Conservation (phyloP, 2,329 filamentous ascomycete species). For the Aspergillus thermomutatus region DNA sequence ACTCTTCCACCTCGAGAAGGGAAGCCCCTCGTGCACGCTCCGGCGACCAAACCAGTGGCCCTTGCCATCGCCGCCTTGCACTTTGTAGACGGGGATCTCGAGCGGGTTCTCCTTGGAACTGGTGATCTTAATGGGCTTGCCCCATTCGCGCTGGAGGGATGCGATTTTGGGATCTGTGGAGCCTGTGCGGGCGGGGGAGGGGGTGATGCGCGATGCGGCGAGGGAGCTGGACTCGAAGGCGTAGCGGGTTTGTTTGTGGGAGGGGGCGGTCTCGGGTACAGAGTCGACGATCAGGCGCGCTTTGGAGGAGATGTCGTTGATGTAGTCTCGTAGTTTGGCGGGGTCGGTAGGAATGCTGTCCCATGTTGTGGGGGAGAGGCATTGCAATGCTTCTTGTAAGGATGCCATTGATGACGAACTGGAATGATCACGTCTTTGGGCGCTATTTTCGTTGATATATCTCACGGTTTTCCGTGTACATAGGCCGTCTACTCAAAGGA, state of each 20-base stretch:
- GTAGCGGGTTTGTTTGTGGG: background rate
- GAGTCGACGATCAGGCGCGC: constrained; percentile 73
- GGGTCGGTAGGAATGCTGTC: constrained; percentile 42
- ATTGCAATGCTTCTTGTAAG: constrained; percentile 58
- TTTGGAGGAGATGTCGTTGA: constrained; percentile 60
- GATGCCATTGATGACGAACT: constrained; percentile 45
- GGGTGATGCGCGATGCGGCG: constrained; percentile 51
- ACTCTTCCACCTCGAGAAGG: constrained; percentile 73
- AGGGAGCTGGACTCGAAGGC: constrained; percentile 34
- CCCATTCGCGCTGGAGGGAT: constrained; percentile 75
- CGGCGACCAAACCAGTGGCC: constrained; percentile 87
- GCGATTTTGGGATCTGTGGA: constrained; percentile 53
- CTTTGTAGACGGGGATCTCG: constrained; percentile 74
- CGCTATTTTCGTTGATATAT: background rate
- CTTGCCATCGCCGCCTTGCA: constrained; percentile 72
- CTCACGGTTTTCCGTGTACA: background rate
- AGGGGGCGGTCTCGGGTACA: constrained; percentile 54
- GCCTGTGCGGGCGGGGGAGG: constrained; percentile 49
- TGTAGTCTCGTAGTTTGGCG: constrained; percentile 52
- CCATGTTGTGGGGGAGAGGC: constrained; percentile 57
- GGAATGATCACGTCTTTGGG: constrained; percentile 4
- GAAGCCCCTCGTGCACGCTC: constrained; percentile 74
- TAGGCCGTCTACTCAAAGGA: background rate
- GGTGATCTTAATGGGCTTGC: constrained; percentile 65
- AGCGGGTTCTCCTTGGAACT: constrained; percentile 70